These are phyloP conservation scores for Bipolaris zeicola DNA, from an alignment of 2,329 filamentous ascomycete species.

Conservation along the genomic window DNA sequence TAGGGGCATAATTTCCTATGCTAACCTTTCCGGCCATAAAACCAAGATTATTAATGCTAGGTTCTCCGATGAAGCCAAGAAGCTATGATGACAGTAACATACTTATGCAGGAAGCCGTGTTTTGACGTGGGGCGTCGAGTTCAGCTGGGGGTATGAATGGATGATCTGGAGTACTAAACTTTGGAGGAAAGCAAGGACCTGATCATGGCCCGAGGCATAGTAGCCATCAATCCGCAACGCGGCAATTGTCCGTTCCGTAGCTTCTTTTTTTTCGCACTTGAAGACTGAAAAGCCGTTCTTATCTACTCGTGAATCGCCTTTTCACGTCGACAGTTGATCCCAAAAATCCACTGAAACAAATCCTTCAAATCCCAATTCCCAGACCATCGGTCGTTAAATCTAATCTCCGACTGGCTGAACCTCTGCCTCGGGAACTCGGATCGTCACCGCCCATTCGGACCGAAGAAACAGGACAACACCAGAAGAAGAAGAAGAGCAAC, in stretches of 20 bases:
- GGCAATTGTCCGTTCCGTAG: not conserved
- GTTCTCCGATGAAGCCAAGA: not conserved
- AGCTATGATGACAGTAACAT: not conserved
- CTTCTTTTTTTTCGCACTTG: not conserved
- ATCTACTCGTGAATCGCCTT: not conserved
- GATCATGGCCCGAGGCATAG: not conserved
- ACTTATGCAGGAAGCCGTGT: not conserved
- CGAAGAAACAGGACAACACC: too few relatives aligned
- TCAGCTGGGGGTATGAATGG: constrained; percentile 1
- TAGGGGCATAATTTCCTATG: not conserved
- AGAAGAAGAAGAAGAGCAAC: not conserved
- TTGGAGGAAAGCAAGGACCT: not conserved
- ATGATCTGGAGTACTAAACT: not conserved
- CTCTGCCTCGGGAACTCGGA: not conserved
- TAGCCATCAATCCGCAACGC: not conserved
- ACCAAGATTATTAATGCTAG: not conserved
- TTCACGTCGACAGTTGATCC: not conserved
- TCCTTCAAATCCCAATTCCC: too few relatives aligned
- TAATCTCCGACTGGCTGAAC: too few relatives aligned
- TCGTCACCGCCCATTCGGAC: not conserved
- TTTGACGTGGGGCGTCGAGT: not conserved
- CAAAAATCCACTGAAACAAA: too few relatives aligned
- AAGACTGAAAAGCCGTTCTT: not conserved
- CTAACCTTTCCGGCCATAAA: not conserved
- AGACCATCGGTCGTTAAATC: too few relatives aligned